These are phyloP conservation scores for Fomitopsis betulina DNA, from an alignment of 1,284 basidiomycete genomes.

Conservation along the genomic window DNA sequence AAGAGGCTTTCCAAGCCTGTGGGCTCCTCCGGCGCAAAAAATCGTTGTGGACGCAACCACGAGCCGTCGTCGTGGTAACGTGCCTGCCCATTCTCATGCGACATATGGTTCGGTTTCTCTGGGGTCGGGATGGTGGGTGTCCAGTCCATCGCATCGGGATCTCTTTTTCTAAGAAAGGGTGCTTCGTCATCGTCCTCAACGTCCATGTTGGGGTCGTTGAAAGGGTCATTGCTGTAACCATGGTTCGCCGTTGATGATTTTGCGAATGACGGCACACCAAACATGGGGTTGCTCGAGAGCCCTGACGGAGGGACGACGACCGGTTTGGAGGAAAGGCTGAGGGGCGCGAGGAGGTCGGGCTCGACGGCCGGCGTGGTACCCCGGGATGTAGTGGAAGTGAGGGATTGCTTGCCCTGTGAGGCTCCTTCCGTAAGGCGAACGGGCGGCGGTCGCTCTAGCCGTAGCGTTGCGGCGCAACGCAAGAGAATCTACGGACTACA, in stretches of 20 bases:
- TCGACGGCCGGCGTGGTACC: conserved; percentile 30
- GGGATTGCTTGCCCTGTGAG: conserved; percentile 11
- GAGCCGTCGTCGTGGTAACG: conserved; percentile 30
- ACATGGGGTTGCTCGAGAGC: conserved; percentile 43
- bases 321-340: conserved; percentile 63
- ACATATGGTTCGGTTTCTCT: conserved; percentile 8
- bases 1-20: conserved; percentile 76
- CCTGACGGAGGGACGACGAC: conserved; percentile 30
- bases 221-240: neutral
- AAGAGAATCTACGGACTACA: conserved; percentile 39
- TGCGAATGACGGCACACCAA: conserved; percentile 57
- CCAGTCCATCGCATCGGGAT: conserved; percentile 68
- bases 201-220: conserved; percentile 20
- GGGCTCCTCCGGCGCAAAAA: conserved; percentile 71
- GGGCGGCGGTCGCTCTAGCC: conserved; percentile 57
- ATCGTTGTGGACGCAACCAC: conserved; percentile 64
- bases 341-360: conserved; percentile 52
- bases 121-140: conserved; percentile 43
- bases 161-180: conserved; percentile 18
- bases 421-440: conserved; percentile 60
- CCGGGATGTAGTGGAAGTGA: conserved; percentile 25
- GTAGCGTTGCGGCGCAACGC: conserved; percentile 47
- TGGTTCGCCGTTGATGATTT: neutral
- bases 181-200: conserved; percentile 25
- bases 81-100: conserved; percentile 14